Evolutionary conservation across 163 green algal genomes (phyloP), one percentile per base, ranked within the genome.

Genomic region (Scenedesmus sp.): DNA sequence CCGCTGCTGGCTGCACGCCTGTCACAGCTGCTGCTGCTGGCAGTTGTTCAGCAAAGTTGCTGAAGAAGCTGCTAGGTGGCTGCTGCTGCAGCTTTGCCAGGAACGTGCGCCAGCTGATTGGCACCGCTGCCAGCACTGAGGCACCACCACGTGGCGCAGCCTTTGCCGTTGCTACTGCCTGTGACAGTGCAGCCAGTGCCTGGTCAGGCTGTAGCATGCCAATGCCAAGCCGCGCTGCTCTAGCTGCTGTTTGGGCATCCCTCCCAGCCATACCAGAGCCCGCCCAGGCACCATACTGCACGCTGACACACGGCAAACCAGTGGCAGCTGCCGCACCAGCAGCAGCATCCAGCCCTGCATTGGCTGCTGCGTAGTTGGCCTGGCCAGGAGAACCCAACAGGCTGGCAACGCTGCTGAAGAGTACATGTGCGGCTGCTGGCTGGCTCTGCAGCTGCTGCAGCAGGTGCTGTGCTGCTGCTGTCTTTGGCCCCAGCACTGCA

Each of bases 271-370:
- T 98, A 55, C 97, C 97, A 1, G 88, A 94, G 34, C 96, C 96
- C 1, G 93, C 96, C 97, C 97, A 99, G 20, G 97, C 96, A 56
- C 97, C 97, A 94, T 96, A 99, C 92, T 99, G 97, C 18, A 99
- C 79, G 55, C 94, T 97, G 9, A 73, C 64, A 59, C 79, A 81
- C 70, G 3, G 93, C 34, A 92, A 18, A 60, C 94, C 94, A 12
- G 64, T 60, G 16, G 90, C 84, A 18, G 87, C 7, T 0, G 88
- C 92, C 46, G 73, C 23, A 9, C 76, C 64, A 7, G 93, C 94
- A 1, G 83, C 86, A 2, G 91, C 92, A 66, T 96, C 95, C 76
- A 96, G 86, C 4, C 89, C 92, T 13, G 95, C 88, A 74, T 96
- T 99, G 3, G 97, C 97, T 23, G 95, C 96, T 64, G 91, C 95